phyloP scores from a whole-genome alignment of 306 rosid genomes.

The Lupinus albus region DNA sequence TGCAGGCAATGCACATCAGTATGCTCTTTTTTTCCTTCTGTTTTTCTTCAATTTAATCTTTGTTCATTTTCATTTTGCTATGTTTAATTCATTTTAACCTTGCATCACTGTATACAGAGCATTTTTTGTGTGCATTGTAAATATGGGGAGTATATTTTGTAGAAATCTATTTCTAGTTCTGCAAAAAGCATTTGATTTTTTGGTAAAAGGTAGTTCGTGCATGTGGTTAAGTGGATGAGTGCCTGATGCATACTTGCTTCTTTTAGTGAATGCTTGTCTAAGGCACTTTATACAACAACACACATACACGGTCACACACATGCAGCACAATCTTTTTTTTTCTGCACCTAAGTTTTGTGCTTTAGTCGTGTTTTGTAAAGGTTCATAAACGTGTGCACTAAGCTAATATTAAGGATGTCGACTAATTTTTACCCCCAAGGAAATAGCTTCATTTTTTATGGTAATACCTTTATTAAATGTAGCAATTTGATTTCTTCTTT shows the following conservation, averaged over 20 bases:
- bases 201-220: slow-evolving; percentile 3
- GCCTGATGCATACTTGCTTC: background rate
- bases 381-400: slow-evolving; percentile 17
- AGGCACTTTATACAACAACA: background rate
- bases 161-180: background rate
- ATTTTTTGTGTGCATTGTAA: background rate
- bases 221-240: background rate
- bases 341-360: background rate
- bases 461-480: slow-evolving; percentile 25
- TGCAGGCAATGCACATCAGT: slow-evolving; percentile 76
- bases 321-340: background rate
- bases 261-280: background rate
- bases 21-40: slow-evolving; percentile 37
- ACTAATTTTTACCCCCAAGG: background rate
- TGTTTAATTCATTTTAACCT: background rate
- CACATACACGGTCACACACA: background rate
- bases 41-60: slow-evolving; percentile 7
- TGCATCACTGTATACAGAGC: slow-evolving; percentile 5
- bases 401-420: background rate
- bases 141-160: background rate
- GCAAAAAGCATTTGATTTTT: slow-evolving; percentile 7
- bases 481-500: background rate
- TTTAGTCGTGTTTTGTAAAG: background rate
- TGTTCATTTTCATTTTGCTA: background rate
- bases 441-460: slow-evolving; percentile 6